A percentile compares a stretch with the other conserved stretches of the same genome.
These are phyloP conservation scores for Cryphonectria radicalis DNA, from an alignment of 2,329 filamentous ascomycete genomes.

Conservation along the genomic window DNA sequence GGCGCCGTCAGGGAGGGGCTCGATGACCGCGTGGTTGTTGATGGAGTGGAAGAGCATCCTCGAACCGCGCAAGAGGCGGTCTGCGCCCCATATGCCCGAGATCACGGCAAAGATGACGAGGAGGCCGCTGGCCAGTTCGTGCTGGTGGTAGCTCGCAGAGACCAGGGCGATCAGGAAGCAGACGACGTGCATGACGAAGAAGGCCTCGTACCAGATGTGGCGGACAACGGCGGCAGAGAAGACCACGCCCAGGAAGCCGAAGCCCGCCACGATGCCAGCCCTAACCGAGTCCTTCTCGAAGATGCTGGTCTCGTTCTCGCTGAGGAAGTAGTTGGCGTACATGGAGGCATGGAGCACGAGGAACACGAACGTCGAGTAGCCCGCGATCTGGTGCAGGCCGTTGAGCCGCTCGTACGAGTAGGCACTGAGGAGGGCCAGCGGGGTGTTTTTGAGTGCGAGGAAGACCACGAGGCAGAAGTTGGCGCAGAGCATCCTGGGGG, in stretches of 20 bases:
- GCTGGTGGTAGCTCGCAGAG: constrained; percentile 56
- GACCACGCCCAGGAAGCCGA: constrained; percentile 50
- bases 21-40: constrained; percentile 58
- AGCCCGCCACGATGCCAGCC: constrained; percentile 53
- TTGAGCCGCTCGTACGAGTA: constrained; percentile 65
- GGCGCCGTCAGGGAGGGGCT: constrained; percentile 56
- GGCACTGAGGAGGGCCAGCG: constrained; percentile 55
- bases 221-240: constrained; percentile 50
- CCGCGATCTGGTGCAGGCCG: constrained; percentile 58
- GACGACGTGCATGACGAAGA: constrained; percentile 56
- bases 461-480: constrained; percentile 59
- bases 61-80: constrained; percentile 52
- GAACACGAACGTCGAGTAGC: constrained; percentile 52
- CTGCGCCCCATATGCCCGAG: constrained; percentile 53
- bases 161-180: constrained; percentile 55
- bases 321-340: constrained; percentile 49
- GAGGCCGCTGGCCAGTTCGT: constrained; percentile 45
- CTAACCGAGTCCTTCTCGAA: constrained; percentile 47
- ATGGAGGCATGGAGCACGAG: constrained; percentile 51
- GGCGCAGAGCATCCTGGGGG: constrained; percentile 35
- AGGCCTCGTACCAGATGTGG: constrained; percentile 58
- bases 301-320: constrained; percentile 34
- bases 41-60: constrained; percentile 50
- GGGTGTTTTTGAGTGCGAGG: constrained; percentile 62
- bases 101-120: constrained; percentile 48